Evolutionary conservation across 768 basidiomycete genomes (phyloP).

Genomic region (Tephrocybe sp.): DNA sequence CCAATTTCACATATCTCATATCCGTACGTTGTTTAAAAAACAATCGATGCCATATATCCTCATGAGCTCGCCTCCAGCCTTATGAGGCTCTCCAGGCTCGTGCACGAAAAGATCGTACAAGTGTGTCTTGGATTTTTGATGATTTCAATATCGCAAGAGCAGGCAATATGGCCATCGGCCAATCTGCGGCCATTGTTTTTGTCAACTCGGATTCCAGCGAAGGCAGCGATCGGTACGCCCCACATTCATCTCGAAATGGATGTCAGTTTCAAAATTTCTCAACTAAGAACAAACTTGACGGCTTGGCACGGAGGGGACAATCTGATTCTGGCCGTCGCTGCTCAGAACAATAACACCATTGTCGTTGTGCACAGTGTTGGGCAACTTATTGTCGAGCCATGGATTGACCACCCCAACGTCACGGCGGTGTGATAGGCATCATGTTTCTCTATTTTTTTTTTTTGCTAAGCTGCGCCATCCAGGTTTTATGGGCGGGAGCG

Average conservation of each 20-base stretch:
- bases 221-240: too few species aligned
- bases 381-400: slow-evolving; percentile 54
- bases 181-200: slow-evolving; percentile 54
- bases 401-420: slow-evolving; percentile 59
- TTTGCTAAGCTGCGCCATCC: background rate
- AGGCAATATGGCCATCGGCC: slow-evolving; percentile 39
- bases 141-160: slow-evolving; percentile 52
- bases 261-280: too few species aligned
- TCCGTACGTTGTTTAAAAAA: slow-evolving; percentile 36
- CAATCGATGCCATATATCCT: background rate
- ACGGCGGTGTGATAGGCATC: too few species aligned
- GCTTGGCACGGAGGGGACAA: slow-evolving; percentile 55
- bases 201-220: too few species aligned
- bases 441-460: too few species aligned
- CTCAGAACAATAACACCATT: slow-evolving; percentile 56
- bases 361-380: slow-evolving; percentile 72
- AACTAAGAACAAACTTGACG: too few species aligned
- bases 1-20: slow-evolving; percentile 51
- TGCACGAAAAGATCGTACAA: slow-evolving; percentile 37
- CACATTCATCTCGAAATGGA: too few species aligned
- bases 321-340: slow-evolving; percentile 56
- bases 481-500: slow-evolving; percentile 43
- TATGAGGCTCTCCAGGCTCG: slow-evolving; percentile 44
- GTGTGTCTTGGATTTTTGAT: slow-evolving; percentile 45
- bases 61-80: slow-evolving; percentile 27